phyloP scores from a whole-genome alignment of 2,329 filamentous ascomycete species.

The Diaporthe helianthi region DNA sequence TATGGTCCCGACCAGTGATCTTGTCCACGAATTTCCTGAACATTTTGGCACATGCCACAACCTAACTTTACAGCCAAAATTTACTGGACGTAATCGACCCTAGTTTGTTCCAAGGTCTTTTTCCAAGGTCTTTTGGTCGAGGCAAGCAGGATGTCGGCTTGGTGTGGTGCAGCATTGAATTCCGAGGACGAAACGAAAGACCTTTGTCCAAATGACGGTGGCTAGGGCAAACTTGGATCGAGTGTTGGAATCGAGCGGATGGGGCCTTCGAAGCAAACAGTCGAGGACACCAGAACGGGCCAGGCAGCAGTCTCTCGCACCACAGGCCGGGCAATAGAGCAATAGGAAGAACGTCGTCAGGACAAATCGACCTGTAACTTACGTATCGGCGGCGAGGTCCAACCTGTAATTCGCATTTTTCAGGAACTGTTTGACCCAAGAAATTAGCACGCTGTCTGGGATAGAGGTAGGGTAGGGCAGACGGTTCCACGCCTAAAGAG shows the following conservation, averaged over 20 bases:
- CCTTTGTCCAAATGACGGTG: not conserved
- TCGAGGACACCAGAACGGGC: not conserved
- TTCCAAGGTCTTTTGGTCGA: not conserved
- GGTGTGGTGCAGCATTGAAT: not conserved
- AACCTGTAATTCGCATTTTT: constrained; percentile 58
- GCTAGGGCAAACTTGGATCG: not conserved
- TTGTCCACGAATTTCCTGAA: constrained; percentile 23
- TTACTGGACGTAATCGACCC: too few species aligned
- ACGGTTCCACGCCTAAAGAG: not conserved
- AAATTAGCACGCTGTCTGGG: constrained; percentile 5
- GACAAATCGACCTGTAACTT: constrained; percentile 48
- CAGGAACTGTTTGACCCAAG: constrained; percentile 50
- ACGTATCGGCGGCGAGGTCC: constrained; percentile 63
- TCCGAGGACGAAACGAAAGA: not conserved
- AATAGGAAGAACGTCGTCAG: not conserved
- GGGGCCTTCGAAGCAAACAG: not conserved
- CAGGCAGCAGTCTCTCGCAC: constrained; percentile 7
- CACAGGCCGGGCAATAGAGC: not conserved
- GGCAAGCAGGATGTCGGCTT: too few species aligned
- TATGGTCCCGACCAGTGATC: not conserved
- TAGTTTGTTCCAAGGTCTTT: not conserved
- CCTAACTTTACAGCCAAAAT: not conserved
- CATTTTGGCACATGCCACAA: not conserved
- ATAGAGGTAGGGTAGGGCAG: not conserved
- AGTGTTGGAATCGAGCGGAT: not conserved